Evolutionary conservation across 352 stramenopile species (phyloP).

Genomic region (Globisporangium orthogonon): DNA sequence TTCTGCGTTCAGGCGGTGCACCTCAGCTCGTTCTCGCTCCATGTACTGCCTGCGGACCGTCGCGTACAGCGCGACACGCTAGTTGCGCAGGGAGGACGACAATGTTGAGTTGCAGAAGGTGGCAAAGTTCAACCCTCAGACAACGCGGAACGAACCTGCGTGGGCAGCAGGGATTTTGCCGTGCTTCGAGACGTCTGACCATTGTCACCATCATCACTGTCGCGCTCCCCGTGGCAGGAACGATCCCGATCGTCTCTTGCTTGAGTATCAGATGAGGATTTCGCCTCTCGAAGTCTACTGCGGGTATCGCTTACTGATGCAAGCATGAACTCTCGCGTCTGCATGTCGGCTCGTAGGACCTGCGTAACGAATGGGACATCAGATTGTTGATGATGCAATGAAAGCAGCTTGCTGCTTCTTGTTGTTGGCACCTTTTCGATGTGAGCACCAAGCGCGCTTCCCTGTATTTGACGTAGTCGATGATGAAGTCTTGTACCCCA

Average conservation of each 20-base stretch:
- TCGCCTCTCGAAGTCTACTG: conserved; percentile 4
- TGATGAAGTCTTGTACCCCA: not conserved
- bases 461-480: conserved; percentile 2
- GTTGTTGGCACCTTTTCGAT: conserved; percentile 25
- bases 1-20: conserved; percentile 6
- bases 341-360: conserved; percentile 25
- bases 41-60: conserved; percentile 56
- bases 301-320: conserved; percentile 4
- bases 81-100: not conserved
- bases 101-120: not conserved
- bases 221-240: too few species aligned
- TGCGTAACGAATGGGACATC: conserved; percentile 2
- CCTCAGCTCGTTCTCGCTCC: conserved; percentile 34
- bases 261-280: not conserved
- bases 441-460: conserved; percentile 22
- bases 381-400: not conserved
- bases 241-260: not conserved
- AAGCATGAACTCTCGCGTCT: conserved; percentile 37
- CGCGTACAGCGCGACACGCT: conserved; percentile 45
- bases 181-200: not conserved
- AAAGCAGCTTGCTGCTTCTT: not conserved
- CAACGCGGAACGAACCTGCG: conserved; percentile 3
- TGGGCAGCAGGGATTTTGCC: conserved; percentile 10
- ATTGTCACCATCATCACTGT: not conserved
- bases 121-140: not conserved